Conservation (phyloP, 2,329 filamentous ascomycete species). For the Penicillium sp. region DNA sequence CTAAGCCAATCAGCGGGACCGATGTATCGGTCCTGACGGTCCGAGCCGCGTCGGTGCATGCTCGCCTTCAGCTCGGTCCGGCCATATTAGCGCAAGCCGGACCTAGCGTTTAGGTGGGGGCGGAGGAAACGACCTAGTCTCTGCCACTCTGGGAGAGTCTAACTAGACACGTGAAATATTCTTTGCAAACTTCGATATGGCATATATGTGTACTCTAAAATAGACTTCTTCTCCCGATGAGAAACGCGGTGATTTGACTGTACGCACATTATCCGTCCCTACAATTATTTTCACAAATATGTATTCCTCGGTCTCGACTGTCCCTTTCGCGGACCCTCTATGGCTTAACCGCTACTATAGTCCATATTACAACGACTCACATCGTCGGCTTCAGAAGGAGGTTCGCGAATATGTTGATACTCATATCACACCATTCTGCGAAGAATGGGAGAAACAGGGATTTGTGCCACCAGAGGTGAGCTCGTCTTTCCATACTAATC, state of each 20-base stretch:
- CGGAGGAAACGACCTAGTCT: background rate
- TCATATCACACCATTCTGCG: slow-evolving; percentile 33
- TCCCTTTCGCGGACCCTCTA: slow-evolving; percentile 35
- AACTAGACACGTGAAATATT: background rate
- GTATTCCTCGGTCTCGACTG: slow-evolving; percentile 19
- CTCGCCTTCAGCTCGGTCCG: background rate
- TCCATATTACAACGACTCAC: slow-evolving; percentile 35
- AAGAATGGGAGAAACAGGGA: slow-evolving; percentile 36
- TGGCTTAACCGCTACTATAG: slow-evolving; percentile 32
- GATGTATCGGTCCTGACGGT: background rate
- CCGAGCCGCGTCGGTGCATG: background rate
- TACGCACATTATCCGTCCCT: background rate
- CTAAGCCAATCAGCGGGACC: background rate
- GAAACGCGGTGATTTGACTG: background rate
- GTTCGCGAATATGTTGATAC: slow-evolving; percentile 36
- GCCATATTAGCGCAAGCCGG: background rate
- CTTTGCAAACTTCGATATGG: background rate
- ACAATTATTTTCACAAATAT: background rate
- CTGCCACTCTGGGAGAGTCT: too few species aligned
- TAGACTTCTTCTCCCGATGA: too few species aligned
- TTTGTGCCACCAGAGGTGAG: slow-evolving; percentile 36
- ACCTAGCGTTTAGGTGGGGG: background rate
- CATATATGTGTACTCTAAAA: background rate
- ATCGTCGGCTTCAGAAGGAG: slow-evolving; percentile 32
- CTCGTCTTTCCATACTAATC: background rate